Percentiles rank a stretch among this genome's conserved stretches.
Conservation (phyloP, 306 rosid species). For the Biancaea sappan region DNA sequence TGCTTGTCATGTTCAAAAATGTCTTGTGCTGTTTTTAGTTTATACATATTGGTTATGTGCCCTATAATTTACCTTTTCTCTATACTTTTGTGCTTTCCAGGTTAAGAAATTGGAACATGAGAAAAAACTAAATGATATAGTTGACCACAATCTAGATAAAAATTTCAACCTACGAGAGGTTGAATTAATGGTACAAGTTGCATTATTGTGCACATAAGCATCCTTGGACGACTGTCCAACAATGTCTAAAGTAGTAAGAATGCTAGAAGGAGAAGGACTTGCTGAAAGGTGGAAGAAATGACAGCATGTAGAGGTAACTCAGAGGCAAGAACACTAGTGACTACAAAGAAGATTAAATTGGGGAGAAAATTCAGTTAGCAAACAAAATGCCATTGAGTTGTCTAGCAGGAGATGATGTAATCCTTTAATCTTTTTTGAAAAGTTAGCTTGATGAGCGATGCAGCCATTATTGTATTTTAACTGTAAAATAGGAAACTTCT, state of each 20-base stretch:
- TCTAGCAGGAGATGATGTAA: conserved; percentile 83
- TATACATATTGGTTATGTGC: conserved; percentile 17
- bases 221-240: conserved; percentile 83
- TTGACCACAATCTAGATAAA: conserved; percentile 63
- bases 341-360: conserved; percentile 74
- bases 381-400: conserved; percentile 80
- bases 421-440: conserved; percentile 29
- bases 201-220: conserved; percentile 82
- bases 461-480: conserved; percentile 17
- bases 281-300: conserved; percentile 95
- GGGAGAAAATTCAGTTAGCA: conserved; percentile 84
- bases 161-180: conserved; percentile 68
- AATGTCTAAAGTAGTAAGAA: conserved; percentile 92
- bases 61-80: neutral
- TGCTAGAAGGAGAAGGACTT: conserved; percentile 95
- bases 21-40: neutral
- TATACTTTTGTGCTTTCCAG: conserved; percentile 39
- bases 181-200: conserved; percentile 84
- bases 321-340: conserved; percentile 73
- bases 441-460: conserved; percentile 21
- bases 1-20: conserved; percentile 14
- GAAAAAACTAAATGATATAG: conserved; percentile 60
- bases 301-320: conserved; percentile 72
- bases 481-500: neutral
- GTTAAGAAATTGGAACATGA: conserved; percentile 87